Conservation (phyloP, 2,329 filamentous ascomycete genomes). For the Fusarium austroafricanum region DNA sequence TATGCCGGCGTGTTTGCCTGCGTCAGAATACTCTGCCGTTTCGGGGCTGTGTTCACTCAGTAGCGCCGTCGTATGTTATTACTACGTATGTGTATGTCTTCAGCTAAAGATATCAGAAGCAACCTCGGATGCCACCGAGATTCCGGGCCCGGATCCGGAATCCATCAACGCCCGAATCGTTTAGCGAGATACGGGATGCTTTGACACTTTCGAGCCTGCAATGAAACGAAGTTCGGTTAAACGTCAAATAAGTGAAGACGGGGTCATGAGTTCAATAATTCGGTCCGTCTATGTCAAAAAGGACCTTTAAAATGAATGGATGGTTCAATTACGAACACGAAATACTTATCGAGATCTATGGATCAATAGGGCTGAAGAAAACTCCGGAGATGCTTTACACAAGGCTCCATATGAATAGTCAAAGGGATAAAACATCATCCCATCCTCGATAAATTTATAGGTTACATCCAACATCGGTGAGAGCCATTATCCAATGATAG, state of each 20-base stretch:
- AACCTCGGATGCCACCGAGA: conserved; percentile 29
- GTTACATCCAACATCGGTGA: conserved; percentile 5
- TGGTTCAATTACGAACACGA: neutral
- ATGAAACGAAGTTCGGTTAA: neutral
- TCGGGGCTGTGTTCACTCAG: conserved; percentile 29
- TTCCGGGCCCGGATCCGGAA: conserved; percentile 26
- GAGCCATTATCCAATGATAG: conserved; percentile 25
- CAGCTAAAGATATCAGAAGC: conserved; percentile 25
- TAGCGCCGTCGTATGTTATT: conserved; percentile 4
- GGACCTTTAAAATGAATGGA: neutral
- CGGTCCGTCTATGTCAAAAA: neutral
- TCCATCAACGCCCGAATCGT: neutral
- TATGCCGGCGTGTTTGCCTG: neutral
- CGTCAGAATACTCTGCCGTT: neutral
- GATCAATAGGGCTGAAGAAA: neutral
- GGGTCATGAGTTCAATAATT: neutral
- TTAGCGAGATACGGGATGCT: neutral
- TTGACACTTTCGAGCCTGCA: too few relatives aligned
- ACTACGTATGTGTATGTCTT: too few relatives aligned
- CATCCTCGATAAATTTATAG: neutral
- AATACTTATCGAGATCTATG: neutral
- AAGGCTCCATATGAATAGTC: neutral
- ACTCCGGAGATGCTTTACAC: neutral
- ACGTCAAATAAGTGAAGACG: too few relatives aligned
- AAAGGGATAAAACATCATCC: neutral